Conservation (phyloP, 1,284 basidiomycete genomes). For the Laetiporus sulphureus region DNA sequence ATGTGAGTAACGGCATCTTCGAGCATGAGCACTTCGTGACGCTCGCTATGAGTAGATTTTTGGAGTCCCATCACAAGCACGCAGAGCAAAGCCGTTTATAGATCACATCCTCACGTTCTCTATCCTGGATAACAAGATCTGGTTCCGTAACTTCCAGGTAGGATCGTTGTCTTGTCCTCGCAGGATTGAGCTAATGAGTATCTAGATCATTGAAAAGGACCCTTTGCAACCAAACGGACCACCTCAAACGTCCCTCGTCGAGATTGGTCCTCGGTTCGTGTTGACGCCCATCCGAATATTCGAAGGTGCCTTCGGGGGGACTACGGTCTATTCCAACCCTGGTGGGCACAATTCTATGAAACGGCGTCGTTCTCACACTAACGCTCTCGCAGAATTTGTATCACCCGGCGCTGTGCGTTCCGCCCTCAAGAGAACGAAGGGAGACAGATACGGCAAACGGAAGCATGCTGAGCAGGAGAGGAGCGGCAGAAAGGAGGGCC, state of each 20-base stretch:
- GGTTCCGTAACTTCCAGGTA: slow-evolving; percentile 99
- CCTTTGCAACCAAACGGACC: slow-evolving; percentile 68
- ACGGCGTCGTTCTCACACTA: not conserved
- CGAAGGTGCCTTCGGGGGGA: slow-evolving; percentile 94
- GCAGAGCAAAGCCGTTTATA: slow-evolving; percentile 94
- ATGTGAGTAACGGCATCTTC: slow-evolving; percentile 54
- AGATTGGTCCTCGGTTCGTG: slow-evolving; percentile 97
- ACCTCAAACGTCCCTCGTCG: slow-evolving; percentile 77
- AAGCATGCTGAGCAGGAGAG: slow-evolving; percentile 75
- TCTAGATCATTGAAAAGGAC: slow-evolving; percentile 74
- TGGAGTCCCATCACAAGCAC: slow-evolving; percentile 84
- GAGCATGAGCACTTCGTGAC: slow-evolving; percentile 1
- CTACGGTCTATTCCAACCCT: slow-evolving; percentile 94
- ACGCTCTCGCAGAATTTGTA: slow-evolving; percentile 67
- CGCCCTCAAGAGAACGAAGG: slow-evolving; percentile 64
- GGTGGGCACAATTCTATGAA: slow-evolving; percentile 40
- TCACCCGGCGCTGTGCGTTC: slow-evolving; percentile 83
- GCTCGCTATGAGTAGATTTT: slow-evolving; percentile 65
- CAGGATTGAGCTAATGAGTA: not conserved
- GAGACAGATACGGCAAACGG: slow-evolving; percentile 73
- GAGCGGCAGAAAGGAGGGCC: slow-evolving; percentile 57
- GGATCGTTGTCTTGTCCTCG: slow-evolving; percentile 5
- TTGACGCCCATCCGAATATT: slow-evolving; percentile 98
- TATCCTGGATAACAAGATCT: slow-evolving; percentile 92
- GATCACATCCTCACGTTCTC: slow-evolving; percentile 98